These are phyloP conservation scores for Ogataea wickerhamii DNA, from an alignment of 805 yeast genomes.

Conservation along the genomic window DNA sequence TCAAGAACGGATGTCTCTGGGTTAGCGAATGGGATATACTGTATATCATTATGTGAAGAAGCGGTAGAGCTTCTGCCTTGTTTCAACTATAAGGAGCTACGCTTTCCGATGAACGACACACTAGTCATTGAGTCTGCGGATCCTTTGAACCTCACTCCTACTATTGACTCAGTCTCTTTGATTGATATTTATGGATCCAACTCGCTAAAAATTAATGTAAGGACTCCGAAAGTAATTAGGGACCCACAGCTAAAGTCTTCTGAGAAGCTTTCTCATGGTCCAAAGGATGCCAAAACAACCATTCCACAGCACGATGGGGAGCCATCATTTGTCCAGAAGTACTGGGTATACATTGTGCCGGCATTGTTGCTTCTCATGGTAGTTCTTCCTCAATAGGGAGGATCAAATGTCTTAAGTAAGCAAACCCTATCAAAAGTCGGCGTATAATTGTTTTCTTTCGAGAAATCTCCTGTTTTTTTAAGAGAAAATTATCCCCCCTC, in stretches of 20 bases:
- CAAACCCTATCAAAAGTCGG: no score
- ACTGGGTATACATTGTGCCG: slow-evolving; percentile 61
- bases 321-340: slow-evolving; percentile 52
- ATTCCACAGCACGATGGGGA: slow-evolving; percentile 16
- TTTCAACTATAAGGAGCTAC: slow-evolving; percentile 22
- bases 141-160: slow-evolving; percentile 1
- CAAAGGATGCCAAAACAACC: slow-evolving; percentile 9
- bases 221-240: slow-evolving; percentile 4
- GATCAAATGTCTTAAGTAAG: no score
- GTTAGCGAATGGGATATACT: slow-evolving; percentile 13
- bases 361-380: slow-evolving; percentile 40
- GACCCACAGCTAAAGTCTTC: slow-evolving; percentile 11
- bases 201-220: slow-evolving; percentile 7
- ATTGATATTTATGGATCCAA: slow-evolving; percentile 3
- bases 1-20: background rate
- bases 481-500: background rate
- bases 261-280: slow-evolving; percentile 8
- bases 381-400: slow-evolving; percentile 16
- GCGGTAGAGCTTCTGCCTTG: slow-evolving; percentile 10
- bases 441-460: background rate
- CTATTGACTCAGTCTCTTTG: slow-evolving; percentile 14
- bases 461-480: background rate
- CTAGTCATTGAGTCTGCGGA: slow-evolving; percentile 11
- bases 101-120: slow-evolving; percentile 19
- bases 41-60: slow-evolving; percentile 14